A percentile compares a stretch with the other conserved stretches of the same genome.
These are phyloP conservation scores for Babesia divergens DNA, from an alignment of 169 alveolate genomes.

Conservation along the genomic window DNA sequence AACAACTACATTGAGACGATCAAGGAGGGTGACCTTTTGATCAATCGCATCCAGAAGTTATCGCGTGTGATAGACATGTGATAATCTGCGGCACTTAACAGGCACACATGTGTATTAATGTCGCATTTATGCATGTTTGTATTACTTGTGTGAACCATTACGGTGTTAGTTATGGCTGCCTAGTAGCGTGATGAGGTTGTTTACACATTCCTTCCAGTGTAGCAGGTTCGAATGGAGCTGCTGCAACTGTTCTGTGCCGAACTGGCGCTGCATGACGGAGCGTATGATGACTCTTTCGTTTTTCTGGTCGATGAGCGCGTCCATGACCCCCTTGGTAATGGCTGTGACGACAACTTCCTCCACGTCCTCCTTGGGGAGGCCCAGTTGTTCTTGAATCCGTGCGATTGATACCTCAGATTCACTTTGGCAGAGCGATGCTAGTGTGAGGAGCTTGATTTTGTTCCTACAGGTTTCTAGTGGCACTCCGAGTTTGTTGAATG, in stretches of 20 bases:
- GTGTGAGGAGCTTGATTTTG: constrained; percentile 40
- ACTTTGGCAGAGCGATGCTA: constrained; percentile 45
- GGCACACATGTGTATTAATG: neutral
- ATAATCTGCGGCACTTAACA: neutral
- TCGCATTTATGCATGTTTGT: neutral
- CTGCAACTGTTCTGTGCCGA: constrained; percentile 58
- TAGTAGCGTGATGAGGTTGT: constrained; percentile 20
- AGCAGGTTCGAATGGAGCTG: constrained; percentile 50
- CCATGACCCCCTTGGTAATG: constrained; percentile 71
- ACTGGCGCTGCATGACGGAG: constrained; percentile 67
- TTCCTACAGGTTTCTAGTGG: constrained; percentile 1
- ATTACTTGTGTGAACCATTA: neutral
- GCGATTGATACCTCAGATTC: constrained; percentile 55
- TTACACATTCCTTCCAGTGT: constrained; percentile 55
- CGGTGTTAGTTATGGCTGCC: neutral
- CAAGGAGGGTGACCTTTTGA: constrained; percentile 86
- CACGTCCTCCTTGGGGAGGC: constrained; percentile 46
- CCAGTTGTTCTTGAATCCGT: constrained; percentile 43
- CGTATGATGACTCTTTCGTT: constrained; percentile 59
- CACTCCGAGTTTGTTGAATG: constrained; percentile 7
- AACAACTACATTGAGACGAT: constrained; percentile 80
- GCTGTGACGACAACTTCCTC: constrained; percentile 72
- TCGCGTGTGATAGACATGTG: constrained; percentile 90
- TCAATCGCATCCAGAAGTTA: constrained; percentile 89
- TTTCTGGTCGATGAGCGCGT: constrained; percentile 70